phyloP scores from a whole-genome alignment of 371 early-diverging fungal genomes.

The Astathelohania contejeani region DNA sequence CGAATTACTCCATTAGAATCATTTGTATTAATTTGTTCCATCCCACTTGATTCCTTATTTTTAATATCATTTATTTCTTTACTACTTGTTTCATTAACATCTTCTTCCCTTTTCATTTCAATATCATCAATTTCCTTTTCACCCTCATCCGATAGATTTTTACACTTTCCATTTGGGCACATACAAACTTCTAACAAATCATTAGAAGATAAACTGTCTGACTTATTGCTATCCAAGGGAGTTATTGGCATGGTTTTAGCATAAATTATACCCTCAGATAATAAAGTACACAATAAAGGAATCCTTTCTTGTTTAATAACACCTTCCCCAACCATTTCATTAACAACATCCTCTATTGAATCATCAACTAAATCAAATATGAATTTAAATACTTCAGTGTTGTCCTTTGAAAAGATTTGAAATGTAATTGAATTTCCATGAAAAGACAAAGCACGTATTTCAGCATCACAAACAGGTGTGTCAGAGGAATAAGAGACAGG shows the following conservation, averaged over 20 bases:
- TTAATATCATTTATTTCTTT: background rate
- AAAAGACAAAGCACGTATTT: no score
- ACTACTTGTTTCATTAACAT: background rate
- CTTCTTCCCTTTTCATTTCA: background rate
- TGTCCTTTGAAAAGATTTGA: conserved; percentile 64
- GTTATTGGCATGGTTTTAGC: no score
- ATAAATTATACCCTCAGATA: no score
- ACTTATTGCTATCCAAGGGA: no score
- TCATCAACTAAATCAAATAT: conserved; percentile 67
- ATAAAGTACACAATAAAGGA: background rate
- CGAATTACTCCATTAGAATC: conserved; percentile 12
- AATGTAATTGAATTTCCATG: conserved; percentile 57
- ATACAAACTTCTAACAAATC: no score
- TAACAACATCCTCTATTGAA: conserved; percentile 70
- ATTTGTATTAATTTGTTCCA: no score
- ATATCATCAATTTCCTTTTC: background rate
- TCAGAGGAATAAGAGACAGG: conserved; percentile 19
- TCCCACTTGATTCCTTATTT: background rate
- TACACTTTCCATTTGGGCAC: no score
- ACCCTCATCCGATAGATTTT: background rate
- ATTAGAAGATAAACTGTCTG: no score
- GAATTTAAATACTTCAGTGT: conserved; percentile 65
- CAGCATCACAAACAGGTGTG: conserved; percentile 20
- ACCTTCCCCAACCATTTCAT: conserved; percentile 69
- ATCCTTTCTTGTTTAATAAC: no score